Base-by-base conservation (phyloP, 257 asterid genomes). In the Solanum bukasovii region DNA sequence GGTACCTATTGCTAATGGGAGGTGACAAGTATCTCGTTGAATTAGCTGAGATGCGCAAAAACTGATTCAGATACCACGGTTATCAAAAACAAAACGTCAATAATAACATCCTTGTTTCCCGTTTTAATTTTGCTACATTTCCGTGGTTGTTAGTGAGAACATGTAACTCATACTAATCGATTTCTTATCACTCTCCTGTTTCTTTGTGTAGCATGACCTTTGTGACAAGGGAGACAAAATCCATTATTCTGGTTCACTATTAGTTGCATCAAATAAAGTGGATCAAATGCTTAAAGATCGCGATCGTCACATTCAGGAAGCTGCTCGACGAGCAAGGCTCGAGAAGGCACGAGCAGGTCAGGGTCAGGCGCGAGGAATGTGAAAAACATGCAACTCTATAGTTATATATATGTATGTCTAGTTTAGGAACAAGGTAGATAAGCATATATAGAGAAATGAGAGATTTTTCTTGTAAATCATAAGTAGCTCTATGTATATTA, bases 231-330 rank as follows among this genome's bases (percentile, higher is more conserved):
- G 91, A 88, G 90, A 90, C 88, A 91, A 89, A 35, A 92, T 90
- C 74, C 92, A 93, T 89, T 96, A 95, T 77, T 96, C 99, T 0
- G 98, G 99, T 83, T 96, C 99, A 33, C 74, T 96, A 77, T 84
- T 92, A 3, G 93, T 90, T 72, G 94, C 95, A 44, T 86, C 96
- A 44, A 93, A 89, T 89, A 94, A 94, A 87, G 93, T 95, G 38
- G 98, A 95, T 90, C 96, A 95, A 90, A 92, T 96, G 92, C 96
- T 96, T 67, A 95, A 93, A 91, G 99, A 96, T 87, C 98, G 94
- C 7, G 98, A 95, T 68, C 97, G 94, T 9, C 93, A 93, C 84
- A 93, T 96, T 86, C 96, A 94, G 89, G 97, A 95, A 91, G 97
- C 94, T 67, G 96, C 95, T 78, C 95, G 99, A 42, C 92, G 96